Base-by-base conservation (phyloP, 331 rosid genomes). In the Dryas integrifolia region DNA sequence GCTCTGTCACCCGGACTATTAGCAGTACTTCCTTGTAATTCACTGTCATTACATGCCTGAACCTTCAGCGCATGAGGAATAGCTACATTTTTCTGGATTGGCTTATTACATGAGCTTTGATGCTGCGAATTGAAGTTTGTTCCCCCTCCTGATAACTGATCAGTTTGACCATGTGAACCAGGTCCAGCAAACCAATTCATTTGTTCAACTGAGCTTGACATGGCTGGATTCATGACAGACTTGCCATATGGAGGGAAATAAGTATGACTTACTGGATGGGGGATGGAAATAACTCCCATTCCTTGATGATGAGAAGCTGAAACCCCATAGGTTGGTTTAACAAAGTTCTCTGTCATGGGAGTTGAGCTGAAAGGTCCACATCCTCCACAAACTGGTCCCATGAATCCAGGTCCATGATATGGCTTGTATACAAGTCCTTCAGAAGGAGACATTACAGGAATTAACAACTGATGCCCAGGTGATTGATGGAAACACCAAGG, bases 381-480 rank as follows among this genome's bases (percentile, higher is more conserved):
- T 76, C 90, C 96, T 81, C 87, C 97, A 80, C 77, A 81, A 74
- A 13, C 80, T 45, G 83, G 43, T 79, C 92, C 97, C 8, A 82
- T 39, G 62, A 76, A 80, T 79, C 87, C 96, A 43, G 96, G 96
- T 35, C 79, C 96, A 5, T 83, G 80, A 76, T 88, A 95, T 24
- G 98, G 97, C 89, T 93, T 93, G 84, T 86, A 93, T 26, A 93
- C 76, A 6, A 93, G 96, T 81, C 96, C 97, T 79, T 93, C 97
- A 10, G 96, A 81, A 44, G 95, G 89, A 69, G 95, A 79, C 95
- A 89, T 84, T n/a, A 93, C 90, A 43, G 97, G 98, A 74, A 93
- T 75, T 72, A 93, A 65, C 91, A 92, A 91, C n/a, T 89, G 98
- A 44, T 88, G 92, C 45, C 88, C 96, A 38, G 94, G 78, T 65